Percentiles rank a stretch among this genome's conserved stretches.
These are phyloP conservation scores for Boletus rubroflammeus DNA, from an alignment of 768 basidiomycete genomes.

Conservation along the genomic window DNA sequence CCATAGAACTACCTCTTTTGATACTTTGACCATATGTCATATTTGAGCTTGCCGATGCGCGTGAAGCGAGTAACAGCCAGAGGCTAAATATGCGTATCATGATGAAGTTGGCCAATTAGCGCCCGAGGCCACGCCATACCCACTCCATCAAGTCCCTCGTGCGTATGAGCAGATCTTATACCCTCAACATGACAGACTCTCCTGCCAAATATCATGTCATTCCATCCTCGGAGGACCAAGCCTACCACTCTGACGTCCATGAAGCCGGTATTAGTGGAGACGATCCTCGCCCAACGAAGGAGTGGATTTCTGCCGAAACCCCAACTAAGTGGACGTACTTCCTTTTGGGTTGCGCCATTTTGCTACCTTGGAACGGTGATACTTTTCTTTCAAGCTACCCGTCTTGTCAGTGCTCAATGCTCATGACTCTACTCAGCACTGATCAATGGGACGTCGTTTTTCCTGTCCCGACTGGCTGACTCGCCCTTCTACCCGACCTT, in stretches of 20 bases:
- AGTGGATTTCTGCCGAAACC: slow-evolving; percentile 32
- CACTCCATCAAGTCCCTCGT: not conserved
- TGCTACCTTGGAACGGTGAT: slow-evolving; percentile 90
- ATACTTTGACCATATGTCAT: not conserved
- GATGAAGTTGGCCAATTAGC: not conserved
- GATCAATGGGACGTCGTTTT: slow-evolving; percentile 83
- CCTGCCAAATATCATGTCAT: slow-evolving; percentile 17
- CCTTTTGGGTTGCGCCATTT: slow-evolving; percentile 70
- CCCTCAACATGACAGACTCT: slow-evolving; percentile 9
- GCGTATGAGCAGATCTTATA: not conserved
- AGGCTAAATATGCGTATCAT: no score
- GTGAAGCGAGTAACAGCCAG: no score
- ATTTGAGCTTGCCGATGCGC: not conserved
- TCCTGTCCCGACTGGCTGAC: slow-evolving; percentile 62
- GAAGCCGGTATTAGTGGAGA: slow-evolving; percentile 2
- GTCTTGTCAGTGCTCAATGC: not conserved
- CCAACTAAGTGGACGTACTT: slow-evolving; percentile 65
- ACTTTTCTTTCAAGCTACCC: not conserved
- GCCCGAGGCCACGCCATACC: not conserved
- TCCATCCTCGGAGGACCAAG: slow-evolving; percentile 18
- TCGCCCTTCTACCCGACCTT: slow-evolving; percentile 59
- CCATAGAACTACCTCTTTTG: not conserved
- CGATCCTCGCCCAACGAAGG: slow-evolving; percentile 22
- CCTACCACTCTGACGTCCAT: not conserved
- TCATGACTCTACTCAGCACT: slow-evolving; percentile 48